Evolutionary conservation across 805 yeast species (phyloP), one percentile per base, ranked within the genome.

Genomic region (Starmera quercuum): DNA sequence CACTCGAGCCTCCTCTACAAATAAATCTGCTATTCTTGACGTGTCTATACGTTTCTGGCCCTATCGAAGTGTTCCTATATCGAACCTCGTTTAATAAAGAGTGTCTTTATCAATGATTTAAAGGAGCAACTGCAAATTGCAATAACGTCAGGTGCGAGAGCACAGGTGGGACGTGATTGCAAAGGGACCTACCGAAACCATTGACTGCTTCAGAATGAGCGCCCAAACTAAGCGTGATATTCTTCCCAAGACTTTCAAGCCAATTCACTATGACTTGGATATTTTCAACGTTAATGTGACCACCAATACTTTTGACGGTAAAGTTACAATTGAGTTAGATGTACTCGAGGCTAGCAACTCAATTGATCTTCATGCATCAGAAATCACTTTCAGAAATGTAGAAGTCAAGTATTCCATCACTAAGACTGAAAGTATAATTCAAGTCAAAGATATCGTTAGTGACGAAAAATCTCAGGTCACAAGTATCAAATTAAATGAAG

Each of bases 191-290:
- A n/a, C n/a, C n/a, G n/a, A n/a, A n/a, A n/a, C n/a, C n/a, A n/a
- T n/a, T n/a, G n/a, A n/a, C n/a, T n/a, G n/a, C n/a, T n/a, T n/a
- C n/a, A 15, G 20, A 18, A 32, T 20, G 34, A 19, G 20, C 14
- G n/a, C n/a, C n/a, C 41, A 19, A 12, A 18, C 7, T 7, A 41
- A 51, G 26, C 59, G 68, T 46, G 70, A 65, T 33, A 51, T 66
- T 13, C 72, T 77, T 35, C 94, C 84, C 43, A 61, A 62, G 37
- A 58, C 67, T 28, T 77, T 87, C 35, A 69, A 69, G 37, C 97
- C 98, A 18, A 44, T 61, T 13, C 84, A 84, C 58, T 90, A 92
- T 56, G 73, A 77, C 33, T 54, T 92, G 20, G 66, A 39, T 3
- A 37, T 75, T 12, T 63, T 72, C 34, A 76, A 76, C 49, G 84